Evolutionary conservation across 2,329 filamentous ascomycete genomes (phyloP).

Genomic region (Monosporascus sp.): DNA sequence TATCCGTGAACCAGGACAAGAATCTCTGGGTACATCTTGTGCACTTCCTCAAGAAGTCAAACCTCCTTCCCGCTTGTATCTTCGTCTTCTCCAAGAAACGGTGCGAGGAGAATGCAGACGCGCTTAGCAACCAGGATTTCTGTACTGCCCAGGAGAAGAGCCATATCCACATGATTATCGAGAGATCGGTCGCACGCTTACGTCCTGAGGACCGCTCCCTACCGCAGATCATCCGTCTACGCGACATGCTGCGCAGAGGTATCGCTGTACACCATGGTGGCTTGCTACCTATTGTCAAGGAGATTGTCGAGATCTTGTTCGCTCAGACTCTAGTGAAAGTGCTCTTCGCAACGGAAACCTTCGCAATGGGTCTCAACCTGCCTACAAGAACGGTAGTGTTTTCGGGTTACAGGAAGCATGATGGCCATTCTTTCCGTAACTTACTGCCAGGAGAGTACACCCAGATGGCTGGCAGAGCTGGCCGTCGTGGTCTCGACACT

Average conservation of each 20-base stretch:
- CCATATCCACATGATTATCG: slow-evolving; percentile 93
- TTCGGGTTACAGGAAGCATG: slow-evolving; percentile 93
- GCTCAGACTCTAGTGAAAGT: slow-evolving; percentile 94
- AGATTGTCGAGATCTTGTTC: slow-evolving; percentile 94
- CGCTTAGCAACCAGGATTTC: slow-evolving; percentile 91
- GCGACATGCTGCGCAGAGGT: slow-evolving; percentile 79
- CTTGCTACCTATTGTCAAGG: slow-evolving; percentile 91
- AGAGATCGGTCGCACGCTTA: slow-evolving; percentile 85
- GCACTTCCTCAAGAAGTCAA: slow-evolving; percentile 81
- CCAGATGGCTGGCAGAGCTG: slow-evolving; percentile 95
- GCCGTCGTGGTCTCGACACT: slow-evolving; percentile 84
- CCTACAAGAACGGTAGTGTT: slow-evolving; percentile 96
- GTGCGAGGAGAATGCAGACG: slow-evolving; percentile 95
- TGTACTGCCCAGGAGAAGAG: slow-evolving; percentile 93
- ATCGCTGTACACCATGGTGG: slow-evolving; percentile 97
- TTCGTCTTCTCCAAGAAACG: slow-evolving; percentile 99
- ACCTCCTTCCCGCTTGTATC: slow-evolving; percentile 85
- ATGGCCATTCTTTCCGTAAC: slow-evolving; percentile 87
- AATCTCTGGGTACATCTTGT: slow-evolving; percentile 96
- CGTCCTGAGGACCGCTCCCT: slow-evolving; percentile 84
- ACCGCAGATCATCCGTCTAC: slow-evolving; percentile 85
- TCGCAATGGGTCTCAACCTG: slow-evolving; percentile 95
- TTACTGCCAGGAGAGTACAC: slow-evolving; percentile 94
- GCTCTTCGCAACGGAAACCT: slow-evolving; percentile 95
- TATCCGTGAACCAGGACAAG: slow-evolving; percentile 88